Evolutionary conservation across 805 yeast genomes (phyloP).

Genomic region (Tetrapisispora taiwanensis): DNA sequence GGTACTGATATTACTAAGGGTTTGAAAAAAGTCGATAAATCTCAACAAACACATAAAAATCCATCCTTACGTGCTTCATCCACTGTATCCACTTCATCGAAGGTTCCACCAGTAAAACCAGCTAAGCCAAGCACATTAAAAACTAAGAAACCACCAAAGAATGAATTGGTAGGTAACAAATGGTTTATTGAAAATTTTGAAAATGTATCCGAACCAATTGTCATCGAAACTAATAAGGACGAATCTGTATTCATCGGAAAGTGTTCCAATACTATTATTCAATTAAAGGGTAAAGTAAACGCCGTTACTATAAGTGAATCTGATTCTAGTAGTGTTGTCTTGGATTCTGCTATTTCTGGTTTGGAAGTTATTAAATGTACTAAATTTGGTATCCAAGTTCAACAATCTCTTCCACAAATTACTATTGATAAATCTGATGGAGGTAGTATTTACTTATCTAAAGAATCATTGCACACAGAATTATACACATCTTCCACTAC

Average conservation of each 20-base stretch:
- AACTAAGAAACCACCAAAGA: constrained; percentile 44
- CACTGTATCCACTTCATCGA: constrained; percentile 34
- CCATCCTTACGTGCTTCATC: constrained; percentile 63
- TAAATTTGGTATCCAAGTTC: constrained; percentile 75
- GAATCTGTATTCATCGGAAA: constrained; percentile 86
- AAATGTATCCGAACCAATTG: constrained; percentile 42
- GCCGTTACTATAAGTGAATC: constrained; percentile 75
- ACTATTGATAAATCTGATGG: constrained; percentile 83
- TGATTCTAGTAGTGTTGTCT: constrained; percentile 60
- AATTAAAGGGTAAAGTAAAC: constrained; percentile 83
- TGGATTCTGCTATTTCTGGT: constrained; percentile 80
- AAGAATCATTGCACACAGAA: constrained; percentile 62
- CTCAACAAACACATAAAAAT: constrained; percentile 89
- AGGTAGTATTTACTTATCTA: constrained; percentile 69
- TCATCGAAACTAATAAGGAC: constrained; percentile 68
- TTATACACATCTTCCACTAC: constrained; percentile 79
- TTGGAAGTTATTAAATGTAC: constrained; percentile 75
- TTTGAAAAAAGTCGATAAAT: constrained; percentile 83
- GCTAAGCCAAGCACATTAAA: constrained; percentile 65
- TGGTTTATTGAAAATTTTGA: constrained; percentile 83
- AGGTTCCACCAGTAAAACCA: constrained; percentile 63
- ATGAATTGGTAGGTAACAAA: constrained; percentile 73
- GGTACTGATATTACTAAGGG: constrained; percentile 81
- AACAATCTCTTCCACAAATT: constrained; percentile 74
- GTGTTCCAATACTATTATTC: constrained; percentile 63